These are phyloP conservation scores for Platismatia glauca DNA, from an alignment of 495 filamentous ascomycete genomes.

Conservation along the genomic window DNA sequence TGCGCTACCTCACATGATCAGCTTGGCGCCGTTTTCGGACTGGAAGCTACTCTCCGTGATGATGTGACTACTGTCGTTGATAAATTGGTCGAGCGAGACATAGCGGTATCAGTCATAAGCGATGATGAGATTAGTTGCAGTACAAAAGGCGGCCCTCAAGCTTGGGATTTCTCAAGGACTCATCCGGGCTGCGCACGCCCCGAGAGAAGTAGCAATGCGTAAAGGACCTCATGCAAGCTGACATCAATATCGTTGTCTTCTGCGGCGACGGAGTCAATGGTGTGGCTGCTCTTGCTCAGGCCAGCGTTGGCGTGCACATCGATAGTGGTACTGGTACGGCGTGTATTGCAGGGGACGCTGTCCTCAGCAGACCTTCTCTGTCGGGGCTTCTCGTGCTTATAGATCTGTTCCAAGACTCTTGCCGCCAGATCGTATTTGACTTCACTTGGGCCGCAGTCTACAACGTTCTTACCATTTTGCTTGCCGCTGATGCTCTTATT, in stretches of 20 bases:
- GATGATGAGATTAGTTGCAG: constrained; percentile 59
- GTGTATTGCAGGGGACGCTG: constrained; percentile 57
- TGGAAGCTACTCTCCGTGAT: constrained; percentile 49
- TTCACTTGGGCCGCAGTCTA: constrained; percentile 69
- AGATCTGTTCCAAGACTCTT: constrained; percentile 46
- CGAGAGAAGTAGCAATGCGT: constrained; percentile 57
- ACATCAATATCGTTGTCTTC: constrained; percentile 45
- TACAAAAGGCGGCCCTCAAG: constrained; percentile 42
- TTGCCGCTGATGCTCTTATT: constrained; percentile 62
- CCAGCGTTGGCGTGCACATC: constrained; percentile 66
- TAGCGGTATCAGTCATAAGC: constrained; percentile 55
- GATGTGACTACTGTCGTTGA: constrained; percentile 44
- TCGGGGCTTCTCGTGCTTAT: constrained; percentile 50
- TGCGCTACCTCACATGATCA: constrained; percentile 47
- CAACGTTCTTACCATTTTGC: constrained; percentile 61
- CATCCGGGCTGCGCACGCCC: constrained; percentile 45
- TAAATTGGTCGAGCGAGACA: constrained; percentile 44
- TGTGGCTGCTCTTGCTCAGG: constrained; percentile 60
- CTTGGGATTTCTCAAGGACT: constrained; percentile 44
- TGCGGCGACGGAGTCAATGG: constrained; percentile 78
- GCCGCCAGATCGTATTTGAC: constrained; percentile 54
- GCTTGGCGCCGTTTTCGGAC: constrained; percentile 49
- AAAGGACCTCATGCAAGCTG: constrained; percentile 31
- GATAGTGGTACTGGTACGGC: constrained; percentile 56
- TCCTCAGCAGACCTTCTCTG: constrained; percentile 49